These are phyloP conservation scores for Trebouxia gelatinosa DNA, from an alignment of 163 green algal genomes.

Conservation along the genomic window DNA sequence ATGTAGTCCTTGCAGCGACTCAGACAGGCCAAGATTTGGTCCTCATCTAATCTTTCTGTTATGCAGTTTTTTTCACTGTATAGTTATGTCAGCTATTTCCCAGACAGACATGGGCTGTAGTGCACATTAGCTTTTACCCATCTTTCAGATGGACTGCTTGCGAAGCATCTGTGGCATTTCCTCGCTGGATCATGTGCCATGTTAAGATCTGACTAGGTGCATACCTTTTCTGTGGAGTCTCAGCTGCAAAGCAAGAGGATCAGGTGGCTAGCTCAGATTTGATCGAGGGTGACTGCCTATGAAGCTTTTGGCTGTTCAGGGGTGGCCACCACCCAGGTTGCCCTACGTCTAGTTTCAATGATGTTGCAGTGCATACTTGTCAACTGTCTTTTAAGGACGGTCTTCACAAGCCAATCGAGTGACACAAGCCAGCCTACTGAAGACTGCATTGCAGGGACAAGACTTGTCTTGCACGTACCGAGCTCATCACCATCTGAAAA, in stretches of 20 bases:
- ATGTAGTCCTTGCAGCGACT: conserved; percentile 8
- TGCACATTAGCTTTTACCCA: not conserved
- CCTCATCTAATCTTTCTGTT: conserved; percentile 11
- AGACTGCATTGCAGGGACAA: not conserved
- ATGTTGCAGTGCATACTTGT: conserved; percentile 18
- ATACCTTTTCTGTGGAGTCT: conserved; percentile 15
- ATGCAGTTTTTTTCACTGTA: conserved; percentile 14
- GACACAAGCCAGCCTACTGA: too few relatives aligned
- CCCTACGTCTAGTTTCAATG: conserved; percentile 15
- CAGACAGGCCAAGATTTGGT: conserved; percentile 18
- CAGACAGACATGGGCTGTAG: not conserved
- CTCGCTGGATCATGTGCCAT: conserved; percentile 16
- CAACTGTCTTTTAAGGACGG: not conserved
- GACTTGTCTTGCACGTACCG: not conserved
- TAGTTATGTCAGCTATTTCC: conserved; percentile 18
- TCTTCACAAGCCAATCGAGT: too few relatives aligned
- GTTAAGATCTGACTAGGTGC: conserved; percentile 1
- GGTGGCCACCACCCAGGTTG: conserved; percentile 5
- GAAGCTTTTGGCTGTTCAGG: conserved; percentile 1
- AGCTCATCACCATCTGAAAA: not conserved
- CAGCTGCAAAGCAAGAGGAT: conserved; percentile 9
- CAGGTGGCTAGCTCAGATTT: conserved; percentile 10
- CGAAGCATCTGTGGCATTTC: conserved; percentile 6
- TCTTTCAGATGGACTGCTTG: not conserved
- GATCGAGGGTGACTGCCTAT: not conserved